Percentiles rank a stretch among this genome's conserved stretches.
Conservation (phyloP, 805 yeast species). For the Blastobotrys chiropterorum region DNA sequence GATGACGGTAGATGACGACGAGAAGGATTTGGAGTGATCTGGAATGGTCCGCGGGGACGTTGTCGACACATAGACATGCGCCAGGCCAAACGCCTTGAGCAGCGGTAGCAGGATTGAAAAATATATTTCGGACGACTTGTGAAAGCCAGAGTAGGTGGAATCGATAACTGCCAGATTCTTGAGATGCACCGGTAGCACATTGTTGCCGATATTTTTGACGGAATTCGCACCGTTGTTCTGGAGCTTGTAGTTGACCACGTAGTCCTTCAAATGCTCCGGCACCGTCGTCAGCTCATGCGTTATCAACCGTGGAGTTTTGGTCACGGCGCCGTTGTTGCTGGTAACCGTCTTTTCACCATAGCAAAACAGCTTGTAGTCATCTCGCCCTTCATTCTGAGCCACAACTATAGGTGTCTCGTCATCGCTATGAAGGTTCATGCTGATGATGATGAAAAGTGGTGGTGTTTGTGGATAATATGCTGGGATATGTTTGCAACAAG, state of each 20-base stretch:
- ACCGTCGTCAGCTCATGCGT: slow-evolving; percentile 8
- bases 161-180: slow-evolving; percentile 30
- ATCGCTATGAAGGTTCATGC: neutral
- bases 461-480: too few species aligned
- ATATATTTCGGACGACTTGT: slow-evolving; percentile 23
- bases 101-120: slow-evolving; percentile 29
- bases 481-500: too few species aligned
- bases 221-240: neutral
- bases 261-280: slow-evolving; percentile 9
- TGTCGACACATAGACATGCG: slow-evolving; percentile 33
- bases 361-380: neutral
- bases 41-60: slow-evolving; percentile 24
- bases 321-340: neutral
- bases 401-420: slow-evolving; percentile 1
- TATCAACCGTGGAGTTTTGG: slow-evolving; percentile 4
- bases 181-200: slow-evolving; percentile 19
- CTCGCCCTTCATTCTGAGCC: neutral
- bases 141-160: slow-evolving; percentile 28
- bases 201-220: slow-evolving; percentile 3
- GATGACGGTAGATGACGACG: slow-evolving; percentile 39
- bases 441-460: neutral
- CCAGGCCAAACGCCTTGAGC: slow-evolving; percentile 27
- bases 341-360: neutral
- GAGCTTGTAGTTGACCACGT: slow-evolving; percentile 9
- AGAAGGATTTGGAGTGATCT: slow-evolving; percentile 28